These are phyloP conservation scores for Gossypioides kirkii DNA, from an alignment of 345 rosid species.

Conservation along the genomic window DNA sequence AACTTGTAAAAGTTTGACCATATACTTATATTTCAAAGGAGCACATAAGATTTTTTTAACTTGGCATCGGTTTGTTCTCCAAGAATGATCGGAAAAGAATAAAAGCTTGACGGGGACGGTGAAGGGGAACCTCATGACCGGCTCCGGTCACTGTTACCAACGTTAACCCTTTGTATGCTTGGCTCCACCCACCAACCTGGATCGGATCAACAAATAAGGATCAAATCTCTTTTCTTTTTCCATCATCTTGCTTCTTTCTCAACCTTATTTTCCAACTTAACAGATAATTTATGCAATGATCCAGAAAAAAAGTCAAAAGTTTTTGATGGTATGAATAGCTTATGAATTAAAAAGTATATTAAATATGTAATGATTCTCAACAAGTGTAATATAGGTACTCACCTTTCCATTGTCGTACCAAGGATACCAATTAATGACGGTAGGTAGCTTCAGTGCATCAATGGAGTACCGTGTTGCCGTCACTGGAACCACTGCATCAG, in stretches of 20 bases:
- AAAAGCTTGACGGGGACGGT: constrained; percentile 78
- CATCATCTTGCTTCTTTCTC: background rate
- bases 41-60: constrained; percentile 4
- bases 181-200: constrained; percentile 98
- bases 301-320: no score
- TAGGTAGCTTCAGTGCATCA: constrained; percentile 66
- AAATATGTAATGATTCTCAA: no score
- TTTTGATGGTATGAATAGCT: no score
- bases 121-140: constrained; percentile 91
- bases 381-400: background rate
- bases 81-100: constrained; percentile 81
- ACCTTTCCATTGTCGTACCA: constrained; percentile 76
- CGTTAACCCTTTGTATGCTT: constrained; percentile 77
- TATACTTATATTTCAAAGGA: background rate
- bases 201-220: background rate
- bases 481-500: constrained; percentile 81
- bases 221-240: background rate
- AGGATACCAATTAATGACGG: constrained; percentile 69
- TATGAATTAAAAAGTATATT: no score
- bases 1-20: background rate
- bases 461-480: constrained; percentile 90
- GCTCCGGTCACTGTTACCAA: constrained; percentile 82
- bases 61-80: constrained; percentile 69
- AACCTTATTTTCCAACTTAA: background rate
- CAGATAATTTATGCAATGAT: background rate